Base-by-base conservation (phyloP, 495 filamentous ascomycete genomes). In the Astrocystis sublimbata region DNA sequence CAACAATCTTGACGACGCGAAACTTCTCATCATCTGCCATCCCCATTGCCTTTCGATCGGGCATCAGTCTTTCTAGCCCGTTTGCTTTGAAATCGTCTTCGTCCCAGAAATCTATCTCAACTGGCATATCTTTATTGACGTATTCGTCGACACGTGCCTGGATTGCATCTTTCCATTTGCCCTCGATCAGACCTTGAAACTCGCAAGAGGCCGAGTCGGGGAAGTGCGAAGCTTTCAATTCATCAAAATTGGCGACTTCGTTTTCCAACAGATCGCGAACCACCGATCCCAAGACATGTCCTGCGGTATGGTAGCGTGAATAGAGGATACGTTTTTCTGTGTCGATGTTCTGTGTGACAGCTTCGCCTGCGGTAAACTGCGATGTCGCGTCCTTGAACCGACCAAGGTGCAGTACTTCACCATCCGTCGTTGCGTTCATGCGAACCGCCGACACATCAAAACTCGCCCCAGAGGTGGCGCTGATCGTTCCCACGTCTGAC, bases 261-360 rank as follows among this genome's bases (percentile, higher is more conserved):
- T 77, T 70, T 57, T 83, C 78, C 30, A 81, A 68, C 9, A 87
- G 76, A 42, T 79, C 72, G n/a, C 80, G 75, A 28, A 88, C 79
- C 4, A 86, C 85, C 3, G 79, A 62, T 15, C 86, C 83, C 7
- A 89, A 76, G 23, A 88, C 79, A 63, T 89, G 87, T 10, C 87
- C 87, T 1, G 83, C 87, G 0, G 86, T 88, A 67, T 89, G 87
- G 4, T 84, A 76, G 4, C 85, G 81, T 10, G 85, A 88, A 72
- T 85, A 80, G 4, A 87, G 74, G 2, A 71, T 52, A 4, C 86
- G 79, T 57, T 82, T 84, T 28, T 80, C 79, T 0, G 47, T 70
- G 68, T 89, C 80, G 62, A 89, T 80, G 15, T 60, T 52, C 62
- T 87, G 86, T 21, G 70, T 61, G 8, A 86, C 68, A 0, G 69